Evolutionary conservation across 352 stramenopile species (phyloP), one percentile per base, ranked within the genome.

Genomic region (Pythium monospermum): DNA sequence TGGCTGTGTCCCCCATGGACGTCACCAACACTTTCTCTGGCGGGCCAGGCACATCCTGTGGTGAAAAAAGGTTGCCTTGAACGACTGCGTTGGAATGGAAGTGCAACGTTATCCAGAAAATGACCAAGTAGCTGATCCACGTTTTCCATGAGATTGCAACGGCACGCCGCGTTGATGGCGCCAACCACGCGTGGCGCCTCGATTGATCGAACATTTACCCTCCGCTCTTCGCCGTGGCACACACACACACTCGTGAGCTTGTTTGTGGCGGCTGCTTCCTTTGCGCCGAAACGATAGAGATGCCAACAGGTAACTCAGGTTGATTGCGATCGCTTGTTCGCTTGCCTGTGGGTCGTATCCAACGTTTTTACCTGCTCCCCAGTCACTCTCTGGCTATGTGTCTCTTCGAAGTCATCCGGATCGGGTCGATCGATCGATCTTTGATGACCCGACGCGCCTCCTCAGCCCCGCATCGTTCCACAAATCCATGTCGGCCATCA

Each of bases 21-120:
- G 65, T 68, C 26, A 87, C 61, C n/a, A 87, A 48, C 26, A 91
- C 46, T 26, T 78, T 82, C 22, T 84, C 68, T 0, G 80, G 80
- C 6, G 78, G 73, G 2, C 74, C 74, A 0, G 80, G 77, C 1
- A 88, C 77, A 46, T 88, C 75, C 35, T 83, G 70, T 4, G 80
- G 77, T 0, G 64, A 71, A 51, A 91, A 86, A 1, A 85, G 49
- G 19, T 64, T 68, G 25, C 50, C 73, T 6, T 35, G 26, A 1
- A 54, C 51, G 15, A 57, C 44, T 6, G 26, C 7, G 1, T 32
- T 18, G 4, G 18, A 6, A n/a, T 26, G 21, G 3, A 10, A 13
- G 3, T 31, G 38, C 22, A 38, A 49, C 38, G 8, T 13, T 19
- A 47, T 25, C n/a, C 2, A 22, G 4, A 68, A 4, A 6, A 68